A percentile compares a stretch with the other conserved stretches of the same genome.
These are phyloP conservation scores for Debaryomyces coudertii DNA, from an alignment of 1,139 yeast species.

Conservation along the genomic window DNA sequence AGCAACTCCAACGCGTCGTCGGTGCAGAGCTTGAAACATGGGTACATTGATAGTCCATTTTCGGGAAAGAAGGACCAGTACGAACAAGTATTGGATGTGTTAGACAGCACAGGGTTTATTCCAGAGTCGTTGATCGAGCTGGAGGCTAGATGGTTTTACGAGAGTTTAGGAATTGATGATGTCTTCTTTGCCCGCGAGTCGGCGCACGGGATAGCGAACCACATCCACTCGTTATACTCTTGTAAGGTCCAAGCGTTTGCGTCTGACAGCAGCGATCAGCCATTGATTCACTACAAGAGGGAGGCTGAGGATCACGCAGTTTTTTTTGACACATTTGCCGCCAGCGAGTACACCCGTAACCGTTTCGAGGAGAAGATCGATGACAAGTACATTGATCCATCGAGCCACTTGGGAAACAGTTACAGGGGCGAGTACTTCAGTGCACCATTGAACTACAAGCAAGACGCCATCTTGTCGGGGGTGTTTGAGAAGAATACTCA, in stretches of 20 bases:
- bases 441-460: conserved; percentile 59
- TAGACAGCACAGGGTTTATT: conserved; percentile 84
- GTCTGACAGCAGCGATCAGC: conserved; percentile 33
- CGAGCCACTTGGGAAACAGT: conserved; percentile 41
- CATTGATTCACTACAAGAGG: conserved; percentile 72
- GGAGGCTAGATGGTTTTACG: conserved; percentile 91
- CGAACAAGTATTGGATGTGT: conserved; percentile 77
- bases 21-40: conserved; percentile 45
- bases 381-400: conserved; percentile 71
- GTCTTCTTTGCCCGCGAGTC: conserved; percentile 88
- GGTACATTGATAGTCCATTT: conserved; percentile 76
- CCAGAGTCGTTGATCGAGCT: conserved; percentile 85
- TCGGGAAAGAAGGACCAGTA: conserved; percentile 81
- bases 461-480: conserved; percentile 50
- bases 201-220: conserved; percentile 78
- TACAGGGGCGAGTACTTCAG: conserved; percentile 86
- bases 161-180: conserved; percentile 85
- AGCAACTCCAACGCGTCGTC: conserved; percentile 38
- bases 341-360: conserved; percentile 37
- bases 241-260: conserved; percentile 87
- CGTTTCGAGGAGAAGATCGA: conserved; percentile 73
- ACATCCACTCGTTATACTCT: conserved; percentile 84
- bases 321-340: conserved; percentile 72
- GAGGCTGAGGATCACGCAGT: conserved; percentile 89
- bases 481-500: conserved; percentile 37